phyloP scores from a whole-genome alignment of 805 yeast genomes.

The Spathaspora hagerdaliae region DNA sequence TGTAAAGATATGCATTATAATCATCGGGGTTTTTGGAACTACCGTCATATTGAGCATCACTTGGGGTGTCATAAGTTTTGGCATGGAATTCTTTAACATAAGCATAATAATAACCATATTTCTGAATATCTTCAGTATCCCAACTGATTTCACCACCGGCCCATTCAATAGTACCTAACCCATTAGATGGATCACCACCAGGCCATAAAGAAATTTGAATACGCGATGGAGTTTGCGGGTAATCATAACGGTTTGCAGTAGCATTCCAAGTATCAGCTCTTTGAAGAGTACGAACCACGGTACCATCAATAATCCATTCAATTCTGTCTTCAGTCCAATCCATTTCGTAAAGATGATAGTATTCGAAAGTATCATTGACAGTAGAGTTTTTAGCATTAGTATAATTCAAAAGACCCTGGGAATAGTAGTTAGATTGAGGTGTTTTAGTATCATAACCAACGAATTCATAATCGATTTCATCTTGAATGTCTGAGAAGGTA shows the following conservation, averaged over 20 bases:
- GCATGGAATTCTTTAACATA: conserved; percentile 56
- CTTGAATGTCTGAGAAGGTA: conserved; percentile 78
- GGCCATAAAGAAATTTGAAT: conserved; percentile 78
- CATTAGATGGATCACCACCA: conserved; percentile 55
- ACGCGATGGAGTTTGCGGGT: conserved; percentile 73
- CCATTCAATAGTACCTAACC: conserved; percentile 69
- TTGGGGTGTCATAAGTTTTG: conserved; percentile 72
- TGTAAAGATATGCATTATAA: conserved; percentile 45
- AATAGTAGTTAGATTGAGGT: conserved; percentile 79
- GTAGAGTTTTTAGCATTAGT: conserved; percentile 48
- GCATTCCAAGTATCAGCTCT: conserved; percentile 58
- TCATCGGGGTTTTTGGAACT: conserved; percentile 49
- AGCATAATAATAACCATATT: conserved; percentile 81
- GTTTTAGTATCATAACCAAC: conserved; percentile 68
- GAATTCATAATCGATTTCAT: conserved; percentile 86
- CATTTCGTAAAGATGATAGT: conserved; percentile 70
- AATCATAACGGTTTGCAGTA: conserved; percentile 53
- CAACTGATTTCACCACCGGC: conserved; percentile 88
- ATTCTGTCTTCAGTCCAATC: conserved; percentile 78
- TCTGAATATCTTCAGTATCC: conserved; percentile 67
- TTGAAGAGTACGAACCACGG: conserved; percentile 57
- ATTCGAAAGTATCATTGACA: conserved; percentile 52
- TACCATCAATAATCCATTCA: conserved; percentile 73
- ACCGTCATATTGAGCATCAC: conserved; percentile 34
- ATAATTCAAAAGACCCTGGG: conserved; percentile 68